Conservation (phyloP, 129 eudicot genomes). For the sunflower (Helianthus annuus) region DNA sequence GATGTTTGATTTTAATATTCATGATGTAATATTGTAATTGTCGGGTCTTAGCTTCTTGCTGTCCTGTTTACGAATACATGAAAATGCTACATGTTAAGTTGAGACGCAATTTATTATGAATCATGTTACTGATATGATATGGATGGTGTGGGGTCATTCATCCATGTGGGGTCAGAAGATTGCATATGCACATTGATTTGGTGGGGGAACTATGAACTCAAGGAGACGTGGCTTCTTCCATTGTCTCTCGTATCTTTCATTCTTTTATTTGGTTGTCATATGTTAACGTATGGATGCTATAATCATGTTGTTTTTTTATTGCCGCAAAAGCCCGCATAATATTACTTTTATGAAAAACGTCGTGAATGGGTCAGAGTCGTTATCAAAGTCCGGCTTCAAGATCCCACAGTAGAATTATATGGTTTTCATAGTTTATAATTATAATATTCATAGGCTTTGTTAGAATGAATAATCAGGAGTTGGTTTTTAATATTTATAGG, state of each 20-base stretch:
- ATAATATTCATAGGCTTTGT: too few species aligned
- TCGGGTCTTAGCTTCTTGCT: too few species aligned
- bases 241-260: constrained; percentile 26
- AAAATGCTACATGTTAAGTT: background rate
- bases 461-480: too few species aligned
- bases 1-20: too few species aligned
- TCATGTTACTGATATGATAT: constrained; percentile 20
- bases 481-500: too few species aligned
- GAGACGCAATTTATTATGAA: constrained; percentile 1
- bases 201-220: constrained; percentile 23
- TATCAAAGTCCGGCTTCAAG: constrained; percentile 5
- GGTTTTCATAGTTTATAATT: too few species aligned
- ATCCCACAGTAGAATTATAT: background rate
- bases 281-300: background rate
- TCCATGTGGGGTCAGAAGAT: constrained; percentile 35
- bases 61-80: too few species aligned
- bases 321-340: constrained; percentile 8
- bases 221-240: constrained; percentile 32
- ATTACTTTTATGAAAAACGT: constrained; percentile 10
- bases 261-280: constrained; percentile 25
- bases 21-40: too few species aligned
- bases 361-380: constrained; percentile 1
- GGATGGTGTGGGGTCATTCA: constrained; percentile 27
- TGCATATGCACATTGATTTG: constrained; percentile 22
- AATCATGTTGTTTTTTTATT: constrained; percentile 20